These are phyloP conservation scores for Aspergillus aculeatinus DNA, from an alignment of 2,329 filamentous ascomycete species.

Conservation along the genomic window DNA sequence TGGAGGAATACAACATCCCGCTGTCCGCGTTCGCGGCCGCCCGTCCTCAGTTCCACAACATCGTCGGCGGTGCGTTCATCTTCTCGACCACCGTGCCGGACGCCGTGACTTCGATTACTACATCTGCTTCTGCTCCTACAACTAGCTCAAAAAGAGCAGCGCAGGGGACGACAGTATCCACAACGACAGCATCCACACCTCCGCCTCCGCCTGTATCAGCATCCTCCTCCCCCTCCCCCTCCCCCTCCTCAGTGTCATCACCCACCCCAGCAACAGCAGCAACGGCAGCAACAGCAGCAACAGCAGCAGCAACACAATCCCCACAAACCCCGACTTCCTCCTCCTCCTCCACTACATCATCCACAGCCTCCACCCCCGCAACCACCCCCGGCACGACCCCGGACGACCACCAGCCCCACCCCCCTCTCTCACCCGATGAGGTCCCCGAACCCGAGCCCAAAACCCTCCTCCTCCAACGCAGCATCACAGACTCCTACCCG, in stretches of 20 bases:
- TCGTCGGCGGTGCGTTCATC: conserved; percentile 31
- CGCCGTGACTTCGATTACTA: background rate
- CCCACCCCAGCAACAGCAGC: background rate
- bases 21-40: conserved; percentile 25
- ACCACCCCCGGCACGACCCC: conserved; percentile 33
- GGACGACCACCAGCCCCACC: too few relatives aligned
- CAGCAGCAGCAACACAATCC: background rate
- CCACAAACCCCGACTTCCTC: conserved; percentile 16
- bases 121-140: background rate
- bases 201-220: too few relatives aligned
- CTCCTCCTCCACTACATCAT: conserved; percentile 30
- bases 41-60: conserved; percentile 30
- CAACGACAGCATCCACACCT: too few relatives aligned
- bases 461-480: conserved; percentile 48
- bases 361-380: conserved; percentile 42
- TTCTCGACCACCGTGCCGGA: conserved; percentile 21
- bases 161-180: too few relatives aligned
- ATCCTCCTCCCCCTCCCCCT: background rate
- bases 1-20: conserved; percentile 31
- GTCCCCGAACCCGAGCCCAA: conserved; percentile 16
- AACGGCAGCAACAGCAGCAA: background rate
- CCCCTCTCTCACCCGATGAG: too few relatives aligned
- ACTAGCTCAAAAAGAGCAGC: too few relatives aligned
- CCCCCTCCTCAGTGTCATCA: background rate
- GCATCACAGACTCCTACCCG: conserved; percentile 40